phyloP scores from a whole-genome alignment of 2,329 filamentous ascomycete species.

The Hypoxylon sp. region DNA sequence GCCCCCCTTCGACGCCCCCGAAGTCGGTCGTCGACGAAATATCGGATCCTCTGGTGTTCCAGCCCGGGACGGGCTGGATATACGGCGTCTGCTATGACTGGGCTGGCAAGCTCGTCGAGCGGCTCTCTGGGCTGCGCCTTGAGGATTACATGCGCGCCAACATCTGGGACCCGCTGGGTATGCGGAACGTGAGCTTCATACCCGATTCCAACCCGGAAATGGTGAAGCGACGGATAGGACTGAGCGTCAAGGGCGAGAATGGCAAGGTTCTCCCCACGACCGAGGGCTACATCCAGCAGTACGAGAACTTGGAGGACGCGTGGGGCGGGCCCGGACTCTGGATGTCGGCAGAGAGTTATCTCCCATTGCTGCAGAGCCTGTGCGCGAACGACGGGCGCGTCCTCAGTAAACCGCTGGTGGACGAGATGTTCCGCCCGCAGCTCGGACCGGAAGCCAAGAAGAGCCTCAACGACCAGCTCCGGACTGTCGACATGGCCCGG shows the following conservation, averaged over 20 bases:
- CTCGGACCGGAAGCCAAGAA: slow-evolving; percentile 11
- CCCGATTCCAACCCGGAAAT: slow-evolving; percentile 14
- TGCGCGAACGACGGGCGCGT: slow-evolving; percentile 24
- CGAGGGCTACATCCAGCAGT: slow-evolving; percentile 1
- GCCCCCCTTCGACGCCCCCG: slow-evolving; percentile 1
- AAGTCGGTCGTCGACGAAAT: slow-evolving; percentile 53
- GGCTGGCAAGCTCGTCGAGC: slow-evolving; percentile 60
- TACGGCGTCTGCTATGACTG: slow-evolving; percentile 61
- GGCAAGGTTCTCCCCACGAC: slow-evolving; percentile 11
- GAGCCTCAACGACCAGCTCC: slow-evolving; percentile 6
- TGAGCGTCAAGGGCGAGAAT: slow-evolving; percentile 14
- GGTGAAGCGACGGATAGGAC: slow-evolving; percentile 12
- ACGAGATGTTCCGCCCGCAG: slow-evolving; percentile 29
- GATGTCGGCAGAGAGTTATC: slow-evolving; percentile 17
- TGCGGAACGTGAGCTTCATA: slow-evolving; percentile 35
- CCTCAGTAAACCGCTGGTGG: slow-evolving; percentile 12
- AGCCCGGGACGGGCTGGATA: slow-evolving; percentile 60
- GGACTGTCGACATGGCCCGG: background rate
- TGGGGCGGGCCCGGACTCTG: slow-evolving; percentile 18
- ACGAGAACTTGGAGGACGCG: slow-evolving; percentile 7
- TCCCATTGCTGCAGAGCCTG: slow-evolving; percentile 20
- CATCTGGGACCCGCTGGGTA: slow-evolving; percentile 55
- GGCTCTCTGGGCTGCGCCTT: slow-evolving; percentile 52
- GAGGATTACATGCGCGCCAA: slow-evolving; percentile 54
- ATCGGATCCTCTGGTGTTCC: slow-evolving; percentile 55